Evolutionary conservation across 2,329 filamentous ascomycete species (phyloP).

Genomic region (Sarocladium brachiariae): DNA sequence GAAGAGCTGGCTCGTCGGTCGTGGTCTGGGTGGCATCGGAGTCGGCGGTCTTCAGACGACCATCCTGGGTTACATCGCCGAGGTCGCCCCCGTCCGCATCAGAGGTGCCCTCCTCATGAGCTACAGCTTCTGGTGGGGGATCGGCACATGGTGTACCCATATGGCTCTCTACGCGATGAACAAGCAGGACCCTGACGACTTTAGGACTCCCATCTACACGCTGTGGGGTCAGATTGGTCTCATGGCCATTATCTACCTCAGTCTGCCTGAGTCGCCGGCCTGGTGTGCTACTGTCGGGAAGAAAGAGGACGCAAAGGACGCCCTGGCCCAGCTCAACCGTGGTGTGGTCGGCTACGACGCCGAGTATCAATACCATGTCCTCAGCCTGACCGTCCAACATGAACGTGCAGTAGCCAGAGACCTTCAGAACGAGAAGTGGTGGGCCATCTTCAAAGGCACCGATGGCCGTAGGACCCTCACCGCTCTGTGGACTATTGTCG

Average conservation of each 20-base stretch:
- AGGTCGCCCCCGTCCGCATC: conserved; percentile 32
- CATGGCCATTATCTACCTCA: conserved; percentile 28
- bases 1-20: conserved; percentile 33
- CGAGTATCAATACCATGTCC: conserved; percentile 16
- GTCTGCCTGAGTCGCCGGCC: conserved; percentile 31
- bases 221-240: conserved; percentile 36
- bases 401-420: conserved; percentile 16
- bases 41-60: conserved; percentile 36
- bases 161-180: conserved; percentile 32
- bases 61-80: conserved; percentile 33
- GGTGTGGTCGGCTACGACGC: conserved; percentile 14
- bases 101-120: conserved; percentile 32
- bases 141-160: conserved; percentile 35
- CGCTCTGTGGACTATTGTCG: conserved; percentile 18
- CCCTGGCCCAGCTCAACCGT: conserved; percentile 16
- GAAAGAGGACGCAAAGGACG: conserved; percentile 15
- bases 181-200: conserved; percentile 24
- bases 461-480: conserved; percentile 21
- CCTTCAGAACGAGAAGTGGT: conserved; percentile 17
- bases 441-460: conserved; percentile 18
- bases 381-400: conserved; percentile 15
- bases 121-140: conserved; percentile 36
- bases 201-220: conserved; percentile 33
- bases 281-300: conserved; percentile 25
- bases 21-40: conserved; percentile 28